Conservation (phyloP, 2,329 filamentous ascomycete species). For the Alternaria panax region DNA sequence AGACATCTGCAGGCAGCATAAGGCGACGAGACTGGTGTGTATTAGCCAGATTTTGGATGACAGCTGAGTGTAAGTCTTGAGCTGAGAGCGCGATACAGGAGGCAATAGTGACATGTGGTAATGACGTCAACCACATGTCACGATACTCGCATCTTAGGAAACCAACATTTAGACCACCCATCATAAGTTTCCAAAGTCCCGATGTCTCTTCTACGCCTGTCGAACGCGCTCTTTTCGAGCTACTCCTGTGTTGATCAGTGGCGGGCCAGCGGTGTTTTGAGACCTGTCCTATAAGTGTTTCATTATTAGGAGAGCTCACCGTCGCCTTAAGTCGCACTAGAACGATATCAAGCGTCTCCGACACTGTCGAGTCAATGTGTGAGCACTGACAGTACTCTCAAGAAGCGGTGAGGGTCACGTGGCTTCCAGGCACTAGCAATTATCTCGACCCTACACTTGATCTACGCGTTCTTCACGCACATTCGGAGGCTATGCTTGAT, state of each 20-base stretch:
- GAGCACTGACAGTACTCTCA: neutral
- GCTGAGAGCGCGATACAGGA: neutral
- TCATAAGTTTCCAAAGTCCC: neutral
- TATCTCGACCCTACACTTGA: neutral
- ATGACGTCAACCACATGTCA: neutral
- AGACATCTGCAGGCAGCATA: neutral
- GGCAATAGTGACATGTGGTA: neutral
- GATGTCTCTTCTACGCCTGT: neutral
- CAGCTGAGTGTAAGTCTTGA: neutral
- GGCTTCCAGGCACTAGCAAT: neutral
- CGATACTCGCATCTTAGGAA: too few species aligned
- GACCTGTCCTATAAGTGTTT: conserved; percentile 7
- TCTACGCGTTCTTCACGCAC: conserved; percentile 10
- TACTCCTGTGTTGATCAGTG: neutral
- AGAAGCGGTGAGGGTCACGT: conserved; percentile 2
- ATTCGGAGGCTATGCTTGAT: neutral
- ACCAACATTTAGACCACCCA: neutral
- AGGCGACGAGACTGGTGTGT: neutral
- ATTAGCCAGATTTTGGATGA: neutral
- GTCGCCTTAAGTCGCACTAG: neutral
- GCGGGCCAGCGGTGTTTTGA: neutral
- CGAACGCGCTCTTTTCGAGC: neutral
- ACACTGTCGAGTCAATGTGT: neutral
- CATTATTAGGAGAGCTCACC: neutral
- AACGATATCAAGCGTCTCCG: neutral